Conservation (phyloP, 257 asterid genomes). For the Jacaranda mimosifolia region DNA sequence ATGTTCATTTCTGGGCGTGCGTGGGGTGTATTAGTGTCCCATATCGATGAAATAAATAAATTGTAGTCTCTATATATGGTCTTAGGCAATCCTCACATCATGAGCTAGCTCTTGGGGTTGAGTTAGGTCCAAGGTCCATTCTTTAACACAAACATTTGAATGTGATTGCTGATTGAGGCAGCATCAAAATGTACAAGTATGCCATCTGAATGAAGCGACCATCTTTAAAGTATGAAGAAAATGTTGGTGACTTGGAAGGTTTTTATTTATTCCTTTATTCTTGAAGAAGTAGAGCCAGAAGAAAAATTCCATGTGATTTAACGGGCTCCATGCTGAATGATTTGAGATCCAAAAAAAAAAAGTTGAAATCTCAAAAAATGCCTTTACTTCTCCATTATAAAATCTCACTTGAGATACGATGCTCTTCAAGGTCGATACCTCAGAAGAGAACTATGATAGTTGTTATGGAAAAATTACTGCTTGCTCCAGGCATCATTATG, state of each 20-base stretch:
- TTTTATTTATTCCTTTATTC: not conserved
- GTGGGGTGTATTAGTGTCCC: too few relatives aligned
- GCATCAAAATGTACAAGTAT: not conserved
- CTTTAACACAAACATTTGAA: constrained; percentile 22
- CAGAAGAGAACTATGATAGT: not conserved
- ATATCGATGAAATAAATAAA: too few relatives aligned
- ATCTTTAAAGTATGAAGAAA: not conserved
- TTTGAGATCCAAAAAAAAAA: not conserved
- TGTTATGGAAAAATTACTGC: not conserved
- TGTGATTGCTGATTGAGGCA: not conserved
- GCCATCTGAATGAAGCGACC: constrained; percentile 12
- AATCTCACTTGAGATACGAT: not conserved
- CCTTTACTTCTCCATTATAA: not conserved
- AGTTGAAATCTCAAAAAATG: not conserved
- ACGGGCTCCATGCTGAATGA: not conserved
- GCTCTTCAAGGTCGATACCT: not conserved
- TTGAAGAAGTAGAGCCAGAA: not conserved
- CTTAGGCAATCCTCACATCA: too few relatives aligned
- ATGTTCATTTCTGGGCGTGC: too few relatives aligned
- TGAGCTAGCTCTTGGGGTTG: too few relatives aligned
- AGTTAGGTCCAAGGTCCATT: too few relatives aligned
- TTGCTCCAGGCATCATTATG: constrained; percentile 5
- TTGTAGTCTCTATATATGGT: too few relatives aligned
- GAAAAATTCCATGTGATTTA: constrained; percentile 14
- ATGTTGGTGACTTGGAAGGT: not conserved